phyloP scores from a whole-genome alignment of 176 grass and related monocot species.

The Triticum timopheevii region DNA sequence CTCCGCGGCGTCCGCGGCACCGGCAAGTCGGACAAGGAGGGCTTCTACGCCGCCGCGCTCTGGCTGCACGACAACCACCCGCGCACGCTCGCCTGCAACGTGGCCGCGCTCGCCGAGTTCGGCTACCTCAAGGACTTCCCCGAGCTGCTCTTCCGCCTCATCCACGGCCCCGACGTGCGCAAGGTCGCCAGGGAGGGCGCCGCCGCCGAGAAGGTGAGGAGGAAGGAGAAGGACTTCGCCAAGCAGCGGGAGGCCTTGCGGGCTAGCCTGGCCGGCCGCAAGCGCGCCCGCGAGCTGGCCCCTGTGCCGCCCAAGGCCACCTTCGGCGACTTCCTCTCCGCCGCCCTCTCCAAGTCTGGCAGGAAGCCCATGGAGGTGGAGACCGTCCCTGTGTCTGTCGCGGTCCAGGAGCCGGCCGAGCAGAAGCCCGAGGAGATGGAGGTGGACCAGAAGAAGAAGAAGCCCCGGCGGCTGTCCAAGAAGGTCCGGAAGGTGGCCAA shows the following conservation, averaged over 20 bases:
- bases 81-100: slow-evolving; percentile 49
- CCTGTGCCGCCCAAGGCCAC: neutral
- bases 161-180: slow-evolving; percentile 20
- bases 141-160: slow-evolving; percentile 40
- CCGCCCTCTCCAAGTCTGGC: neutral
- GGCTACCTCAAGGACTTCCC: slow-evolving; percentile 54
- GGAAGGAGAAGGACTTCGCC: neutral
- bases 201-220: neutral
- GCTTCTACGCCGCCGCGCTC: slow-evolving; percentile 45
- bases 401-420: neutral
- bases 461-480: neutral
- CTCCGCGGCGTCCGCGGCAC: neutral
- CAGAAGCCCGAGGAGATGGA: neutral
- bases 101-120: slow-evolving; percentile 37
- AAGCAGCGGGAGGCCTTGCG: neutral
- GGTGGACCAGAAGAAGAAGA: neutral
- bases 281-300: neutral
- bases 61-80: slow-evolving; percentile 55
- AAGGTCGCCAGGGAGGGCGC: neutral
- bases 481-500: slow-evolving; percentile 16
- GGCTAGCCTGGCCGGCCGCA: neutral
- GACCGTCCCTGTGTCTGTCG: neutral
- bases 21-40: slow-evolving; percentile 17
- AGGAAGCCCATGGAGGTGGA: neutral
- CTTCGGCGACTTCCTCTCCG: neutral